Conservation (phyloP, 768 basidiomycete genomes). For the Tephrocybe sp. region DNA sequence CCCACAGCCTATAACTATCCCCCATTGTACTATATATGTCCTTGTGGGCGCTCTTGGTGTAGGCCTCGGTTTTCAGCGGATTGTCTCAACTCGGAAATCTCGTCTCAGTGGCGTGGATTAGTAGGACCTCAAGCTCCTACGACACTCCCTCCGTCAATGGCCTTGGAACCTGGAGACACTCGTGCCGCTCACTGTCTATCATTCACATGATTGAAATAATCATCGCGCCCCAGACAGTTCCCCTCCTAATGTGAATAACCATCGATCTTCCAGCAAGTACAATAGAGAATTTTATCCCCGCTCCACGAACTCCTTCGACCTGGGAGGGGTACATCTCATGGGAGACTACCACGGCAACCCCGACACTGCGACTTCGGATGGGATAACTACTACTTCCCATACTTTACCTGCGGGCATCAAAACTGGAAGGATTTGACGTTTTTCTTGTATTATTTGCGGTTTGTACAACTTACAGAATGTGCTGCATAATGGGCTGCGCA, state of each 20-base stretch:
- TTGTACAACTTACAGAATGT: too few species aligned
- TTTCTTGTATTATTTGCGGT: neutral
- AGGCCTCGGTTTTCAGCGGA: slow-evolving; percentile 14
- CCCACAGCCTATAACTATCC: too few species aligned
- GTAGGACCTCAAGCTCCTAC: neutral
- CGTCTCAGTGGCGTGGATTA: neutral
- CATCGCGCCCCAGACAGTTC: slow-evolving; percentile 2
- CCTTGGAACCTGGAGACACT: slow-evolving; percentile 6
- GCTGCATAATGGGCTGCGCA: too few species aligned
- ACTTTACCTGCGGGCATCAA: neutral
- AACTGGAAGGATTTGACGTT: neutral
- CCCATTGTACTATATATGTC: too few species aligned
- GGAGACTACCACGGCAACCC: neutral
- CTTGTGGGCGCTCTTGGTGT: neutral
- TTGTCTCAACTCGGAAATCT: slow-evolving; percentile 7
- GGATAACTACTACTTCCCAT: neutral
- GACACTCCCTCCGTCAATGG: slow-evolving; percentile 6
- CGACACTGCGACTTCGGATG: neutral
- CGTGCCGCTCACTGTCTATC: neutral
- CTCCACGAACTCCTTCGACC: neutral
- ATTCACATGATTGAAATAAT: neutral
- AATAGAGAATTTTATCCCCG: neutral
- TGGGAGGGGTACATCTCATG: slow-evolving; percentile 4
- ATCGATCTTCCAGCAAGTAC: neutral
- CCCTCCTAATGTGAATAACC: slow-evolving; percentile 5